phyloP scores from a whole-genome alignment of 108 stramenopile genomes.

The Cyclotella distinguenda region DNA sequence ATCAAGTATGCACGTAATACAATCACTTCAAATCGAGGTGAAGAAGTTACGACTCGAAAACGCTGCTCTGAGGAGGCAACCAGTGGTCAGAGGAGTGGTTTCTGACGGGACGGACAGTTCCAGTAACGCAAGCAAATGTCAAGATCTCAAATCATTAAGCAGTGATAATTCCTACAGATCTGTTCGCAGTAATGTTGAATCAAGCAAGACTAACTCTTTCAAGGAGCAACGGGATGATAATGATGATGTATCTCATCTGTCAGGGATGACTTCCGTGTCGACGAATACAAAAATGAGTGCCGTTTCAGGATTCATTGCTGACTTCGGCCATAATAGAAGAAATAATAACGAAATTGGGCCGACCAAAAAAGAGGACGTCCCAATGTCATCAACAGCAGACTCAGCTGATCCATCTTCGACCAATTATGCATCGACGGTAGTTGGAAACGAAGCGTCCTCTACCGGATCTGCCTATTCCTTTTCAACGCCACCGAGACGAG shows the following conservation, averaged over 20 bases:
- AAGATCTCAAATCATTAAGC: too few species aligned
- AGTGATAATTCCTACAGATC: too few species aligned
- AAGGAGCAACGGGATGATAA: background rate
- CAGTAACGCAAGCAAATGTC: constrained; percentile 1
- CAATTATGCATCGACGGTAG: too few species aligned
- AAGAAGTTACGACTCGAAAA: constrained; percentile 20
- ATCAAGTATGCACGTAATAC: constrained; percentile 38
- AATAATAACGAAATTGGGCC: background rate
- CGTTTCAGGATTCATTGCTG: background rate
- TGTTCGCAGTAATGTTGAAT: background rate
- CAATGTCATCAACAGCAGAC: background rate
- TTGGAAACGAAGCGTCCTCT: too few species aligned
- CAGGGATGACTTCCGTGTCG: constrained; percentile 18
- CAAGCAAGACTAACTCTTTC: background rate
- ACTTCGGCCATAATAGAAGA: background rate
- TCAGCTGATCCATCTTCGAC: background rate
- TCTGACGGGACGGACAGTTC: background rate
- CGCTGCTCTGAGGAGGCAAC: constrained; percentile 6
- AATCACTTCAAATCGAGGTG: constrained; percentile 33
- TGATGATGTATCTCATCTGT: constrained; percentile 34
- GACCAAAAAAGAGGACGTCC: background rate
- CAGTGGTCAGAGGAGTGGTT: background rate
- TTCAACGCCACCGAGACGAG: constrained; percentile 6
- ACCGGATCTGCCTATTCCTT: too few species aligned
- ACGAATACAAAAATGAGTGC: constrained; percentile 6